Percentiles rank a stretch among this genome's conserved stretches.
Evolutionary conservation across 768 basidiomycete genomes (phyloP).

Genomic region (Kwoniella sp.): DNA sequence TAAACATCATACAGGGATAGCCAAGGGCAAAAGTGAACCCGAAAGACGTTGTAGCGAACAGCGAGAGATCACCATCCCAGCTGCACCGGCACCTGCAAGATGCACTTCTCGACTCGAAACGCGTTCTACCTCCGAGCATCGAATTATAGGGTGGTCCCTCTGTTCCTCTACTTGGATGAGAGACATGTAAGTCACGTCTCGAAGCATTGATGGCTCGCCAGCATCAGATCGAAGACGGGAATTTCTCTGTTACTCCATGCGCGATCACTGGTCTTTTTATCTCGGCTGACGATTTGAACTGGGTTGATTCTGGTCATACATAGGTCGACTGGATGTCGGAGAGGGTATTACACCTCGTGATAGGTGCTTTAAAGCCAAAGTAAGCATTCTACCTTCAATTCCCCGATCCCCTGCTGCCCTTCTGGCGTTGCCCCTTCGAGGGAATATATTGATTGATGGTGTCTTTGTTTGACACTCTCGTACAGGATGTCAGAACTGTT

Average conservation of each 20-base stretch:
- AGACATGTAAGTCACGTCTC: constrained; percentile 68
- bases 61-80: no score
- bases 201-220: no score
- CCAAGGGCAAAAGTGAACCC: no score
- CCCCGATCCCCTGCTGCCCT: no score
- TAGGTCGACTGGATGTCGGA: constrained; percentile 83
- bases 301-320: constrained; percentile 3
- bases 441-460: no score
- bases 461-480: constrained; percentile 47
- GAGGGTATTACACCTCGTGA: constrained; percentile 71
- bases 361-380: constrained; percentile 77
- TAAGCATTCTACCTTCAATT: constrained; percentile 44
- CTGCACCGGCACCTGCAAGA: constrained; percentile 48
- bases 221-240: no score
- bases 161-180: constrained; percentile 87
- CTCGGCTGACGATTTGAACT: no score
- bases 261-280: no score
- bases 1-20: no score
- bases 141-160: constrained; percentile 69
- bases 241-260: no score
- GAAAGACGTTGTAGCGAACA: no score
- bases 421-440: no score
- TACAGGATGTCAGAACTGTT: constrained; percentile 50
- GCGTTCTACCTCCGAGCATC: constrained; percentile 81
- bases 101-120: constrained; percentile 74